Percentiles rank a stretch among this genome's conserved stretches.
These are phyloP conservation scores for Capronia americana DNA, from an alignment of 2,329 filamentous ascomycete species.

Conservation along the genomic window DNA sequence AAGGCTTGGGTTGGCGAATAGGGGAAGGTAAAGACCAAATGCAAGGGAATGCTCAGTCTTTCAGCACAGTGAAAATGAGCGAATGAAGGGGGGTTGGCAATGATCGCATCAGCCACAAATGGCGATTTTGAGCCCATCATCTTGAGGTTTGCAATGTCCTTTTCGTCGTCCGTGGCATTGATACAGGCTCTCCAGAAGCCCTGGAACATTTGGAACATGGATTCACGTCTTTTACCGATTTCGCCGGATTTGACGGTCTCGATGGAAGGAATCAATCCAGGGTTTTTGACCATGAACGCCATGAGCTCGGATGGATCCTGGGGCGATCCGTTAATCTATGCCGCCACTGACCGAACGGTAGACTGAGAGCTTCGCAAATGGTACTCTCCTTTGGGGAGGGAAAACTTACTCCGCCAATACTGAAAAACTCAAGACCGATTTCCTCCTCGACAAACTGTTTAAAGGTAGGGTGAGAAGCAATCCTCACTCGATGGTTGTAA, in stretches of 20 bases:
- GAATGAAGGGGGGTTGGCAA: conserved; percentile 49
- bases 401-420: background rate
- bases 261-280: conserved; percentile 74
- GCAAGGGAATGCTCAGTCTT: conserved; percentile 45
- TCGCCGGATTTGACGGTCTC: conserved; percentile 76
- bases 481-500: conserved; percentile 75
- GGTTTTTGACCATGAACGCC: conserved; percentile 87
- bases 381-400: background rate
- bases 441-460: conserved; percentile 76
- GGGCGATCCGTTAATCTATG: background rate
- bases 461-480: conserved; percentile 80
- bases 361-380: background rate
- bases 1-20: conserved; percentile 76
- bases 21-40: conserved; percentile 59
- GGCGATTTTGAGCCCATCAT: conserved; percentile 65
- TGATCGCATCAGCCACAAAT: conserved; percentile 48
- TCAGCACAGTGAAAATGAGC: conserved; percentile 49
- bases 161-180: conserved; percentile 69
- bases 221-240: conserved; percentile 68
- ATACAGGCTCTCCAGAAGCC: conserved; percentile 83
- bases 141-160: conserved; percentile 64
- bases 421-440: conserved; percentile 78
- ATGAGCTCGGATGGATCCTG: conserved; percentile 79
- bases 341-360: background rate
- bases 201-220: conserved; percentile 82